phyloP scores from a whole-genome alignment of 2,329 filamentous ascomycete species.

The Sporothrix protearum region DNA sequence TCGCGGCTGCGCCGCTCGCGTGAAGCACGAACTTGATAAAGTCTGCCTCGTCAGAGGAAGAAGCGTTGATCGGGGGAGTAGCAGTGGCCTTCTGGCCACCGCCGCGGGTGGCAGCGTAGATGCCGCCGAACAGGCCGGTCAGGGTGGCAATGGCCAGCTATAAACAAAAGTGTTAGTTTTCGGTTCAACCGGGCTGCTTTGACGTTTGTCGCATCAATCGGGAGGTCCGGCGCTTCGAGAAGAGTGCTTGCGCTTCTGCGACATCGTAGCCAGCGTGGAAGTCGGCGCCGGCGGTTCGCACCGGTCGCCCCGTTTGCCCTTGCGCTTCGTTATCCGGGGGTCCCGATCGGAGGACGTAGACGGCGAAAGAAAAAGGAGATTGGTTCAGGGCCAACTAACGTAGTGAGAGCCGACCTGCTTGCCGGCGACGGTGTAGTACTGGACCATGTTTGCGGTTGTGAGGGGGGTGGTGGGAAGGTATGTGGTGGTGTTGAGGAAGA shows the following conservation, averaged over 20 bases:
- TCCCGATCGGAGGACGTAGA: neutral
- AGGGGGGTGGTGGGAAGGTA: neutral
- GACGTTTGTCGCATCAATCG: neutral
- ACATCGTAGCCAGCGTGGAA: neutral
- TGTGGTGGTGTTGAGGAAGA: neutral
- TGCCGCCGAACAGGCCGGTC: conserved; percentile 48
- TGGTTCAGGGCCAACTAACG: conserved; percentile 42
- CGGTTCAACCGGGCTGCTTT: neutral
- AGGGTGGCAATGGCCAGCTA: conserved; percentile 59
- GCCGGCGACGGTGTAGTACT: conserved; percentile 55
- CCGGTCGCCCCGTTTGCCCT: neutral
- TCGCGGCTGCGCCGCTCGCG: neutral
- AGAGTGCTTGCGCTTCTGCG: neutral
- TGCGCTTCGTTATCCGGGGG: neutral
- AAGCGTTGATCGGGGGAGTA: conserved; percentile 59
- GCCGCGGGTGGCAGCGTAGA: conserved; percentile 45
- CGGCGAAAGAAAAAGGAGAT: too few species aligned
- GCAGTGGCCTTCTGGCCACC: conserved; percentile 42
- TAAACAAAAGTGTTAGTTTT: neutral
- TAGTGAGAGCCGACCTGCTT: conserved; percentile 59
- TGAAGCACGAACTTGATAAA: conserved; percentile 57
- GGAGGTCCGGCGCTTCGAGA: neutral
- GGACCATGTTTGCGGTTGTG: conserved; percentile 40
- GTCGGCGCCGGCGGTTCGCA: neutral
- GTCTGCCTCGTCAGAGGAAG: conserved; percentile 59